These are phyloP conservation scores for Claviceps maximensis DNA, from an alignment of 2,329 filamentous ascomycete species.

Conservation along the genomic window DNA sequence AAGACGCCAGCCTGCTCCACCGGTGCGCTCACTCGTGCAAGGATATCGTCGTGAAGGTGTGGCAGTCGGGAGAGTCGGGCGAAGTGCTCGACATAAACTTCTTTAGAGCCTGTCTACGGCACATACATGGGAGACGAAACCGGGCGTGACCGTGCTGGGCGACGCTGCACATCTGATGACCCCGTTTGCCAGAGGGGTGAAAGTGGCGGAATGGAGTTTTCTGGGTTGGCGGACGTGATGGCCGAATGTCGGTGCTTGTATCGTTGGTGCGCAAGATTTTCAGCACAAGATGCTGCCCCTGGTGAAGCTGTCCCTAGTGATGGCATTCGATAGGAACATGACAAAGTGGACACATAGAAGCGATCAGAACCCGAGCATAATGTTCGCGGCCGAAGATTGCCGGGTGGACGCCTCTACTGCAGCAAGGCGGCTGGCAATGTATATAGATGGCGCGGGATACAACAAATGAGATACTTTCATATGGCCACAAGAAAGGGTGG, in stretches of 20 bases:
- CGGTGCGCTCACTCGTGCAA: background rate
- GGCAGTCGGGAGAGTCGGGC: background rate
- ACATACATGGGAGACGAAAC: background rate
- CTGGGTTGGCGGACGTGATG: background rate
- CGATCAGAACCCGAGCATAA: background rate
- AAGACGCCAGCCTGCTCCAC: background rate
- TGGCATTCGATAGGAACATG: background rate
- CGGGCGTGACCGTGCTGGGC: background rate
- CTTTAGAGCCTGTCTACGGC: background rate
- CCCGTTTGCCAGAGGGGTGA: background rate
- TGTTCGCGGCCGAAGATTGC: background rate
- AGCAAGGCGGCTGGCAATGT: too few relatives aligned
- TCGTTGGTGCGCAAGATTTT: background rate
- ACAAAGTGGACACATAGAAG: background rate
- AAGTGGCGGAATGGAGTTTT: background rate
- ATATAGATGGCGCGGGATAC: background rate
- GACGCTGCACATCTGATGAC: background rate
- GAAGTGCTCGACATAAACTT: background rate
- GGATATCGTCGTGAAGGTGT: background rate
- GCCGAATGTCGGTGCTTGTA: background rate
- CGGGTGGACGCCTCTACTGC: background rate
- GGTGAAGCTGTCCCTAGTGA: background rate
- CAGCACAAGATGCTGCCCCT: background rate
- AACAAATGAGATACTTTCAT: too few relatives aligned
- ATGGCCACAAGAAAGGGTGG: too few relatives aligned